Base-by-base conservation (phyloP, 805 yeast genomes). In the Barnettozyma vustinii region DNA sequence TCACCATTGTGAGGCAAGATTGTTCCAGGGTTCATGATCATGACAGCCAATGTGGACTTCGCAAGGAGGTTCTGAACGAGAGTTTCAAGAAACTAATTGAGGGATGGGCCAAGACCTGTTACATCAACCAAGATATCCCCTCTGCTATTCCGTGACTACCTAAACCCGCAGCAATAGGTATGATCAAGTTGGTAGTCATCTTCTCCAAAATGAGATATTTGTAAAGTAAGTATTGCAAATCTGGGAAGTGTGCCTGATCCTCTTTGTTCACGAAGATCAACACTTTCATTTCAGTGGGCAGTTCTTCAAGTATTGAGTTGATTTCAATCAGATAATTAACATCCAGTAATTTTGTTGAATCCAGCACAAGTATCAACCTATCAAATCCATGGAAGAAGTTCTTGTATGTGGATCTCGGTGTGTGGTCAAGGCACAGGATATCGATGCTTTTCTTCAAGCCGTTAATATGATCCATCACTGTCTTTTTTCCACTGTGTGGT, bases 1-100 rank as follows among this genome's bases (percentile, higher is more conserved):
- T 71, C 52, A 69, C 77, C 35, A 62, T 69, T 26, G 82, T 78
- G 13, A 25, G 20, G 9, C 42, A 42, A 18, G 16, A 23, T 19
- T 43, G 45, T 21, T 12, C 12, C 10, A 7, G 2, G 23, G 37
- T 19, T 19, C 23, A 45, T 23, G 9, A 35, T 37, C 42, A 42
- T 15, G 45, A 26, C 8, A 16, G 18, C 13, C 43, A 23, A 45
- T 58, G 46, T 37, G 33, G 36, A n/a, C 20, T 50, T 13, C 16
- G 15, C 23, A 46, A 52, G 44, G 44, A 45, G 32, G 15, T 55
- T 46, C 52, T 69, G 21, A 55, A 61, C 15, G 64, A 60, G 43
- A 57, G 67, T 37, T 63, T 55, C 47, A 65, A 61, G 41, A 60
- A 56, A 37, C 13, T 58, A 5, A 63, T 63, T 47, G 71, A 66